Base-by-base conservation (phyloP, 179 eudicot species). In the Beta lomatogona region DNA sequence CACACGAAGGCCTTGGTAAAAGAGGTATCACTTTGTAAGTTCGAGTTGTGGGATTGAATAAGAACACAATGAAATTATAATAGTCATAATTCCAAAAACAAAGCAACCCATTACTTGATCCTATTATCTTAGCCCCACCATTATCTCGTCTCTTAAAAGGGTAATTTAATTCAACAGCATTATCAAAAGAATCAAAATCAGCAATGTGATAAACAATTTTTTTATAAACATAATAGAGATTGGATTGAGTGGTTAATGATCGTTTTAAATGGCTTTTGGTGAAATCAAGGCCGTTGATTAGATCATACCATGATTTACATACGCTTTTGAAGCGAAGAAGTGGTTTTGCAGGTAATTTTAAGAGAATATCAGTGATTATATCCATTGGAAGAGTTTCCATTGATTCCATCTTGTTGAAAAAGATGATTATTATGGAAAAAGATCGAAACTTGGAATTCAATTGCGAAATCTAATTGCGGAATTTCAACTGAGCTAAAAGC, bases 31-130 rank as follows among this genome's bases (percentile, higher is more conserved):
- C 15, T 55, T n/a, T 78, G 67, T 65, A 19, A n/a, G 80, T 88
- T 55, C 78, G 80, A 9, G 89, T 86, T 0, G 81, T 82, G 13
- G 89, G 89, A 65, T 88, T 88, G 54, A 79, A 85, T 15, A 84
- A 44, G 8, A 64, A 15, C 13, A 85, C 0, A 6, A 15, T 50
- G 53, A 80, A 71, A 52, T 13, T 21, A 16, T 41, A 12, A 16
- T 65, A 55, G 6, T 69, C 52, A 31, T 48, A 75, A 14, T 6
- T 6, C 14, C 14, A 4, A n/a, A 86, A 22, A 10, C 87, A 85
- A 12, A 88, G 68, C 59, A 88, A 79, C 6, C 90, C 87, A 73
- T 81, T 59, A 68, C 83, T 79, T 16, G 83, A 81, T 11, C 81
- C 83, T 4, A 70, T 22, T 4, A 86, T 68, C 6, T 2, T 1